Percentiles rank a stretch among this genome's conserved stretches.
phyloP scores from a whole-genome alignment of 139 green algal species.

The Bryopsis sp. region DNA sequence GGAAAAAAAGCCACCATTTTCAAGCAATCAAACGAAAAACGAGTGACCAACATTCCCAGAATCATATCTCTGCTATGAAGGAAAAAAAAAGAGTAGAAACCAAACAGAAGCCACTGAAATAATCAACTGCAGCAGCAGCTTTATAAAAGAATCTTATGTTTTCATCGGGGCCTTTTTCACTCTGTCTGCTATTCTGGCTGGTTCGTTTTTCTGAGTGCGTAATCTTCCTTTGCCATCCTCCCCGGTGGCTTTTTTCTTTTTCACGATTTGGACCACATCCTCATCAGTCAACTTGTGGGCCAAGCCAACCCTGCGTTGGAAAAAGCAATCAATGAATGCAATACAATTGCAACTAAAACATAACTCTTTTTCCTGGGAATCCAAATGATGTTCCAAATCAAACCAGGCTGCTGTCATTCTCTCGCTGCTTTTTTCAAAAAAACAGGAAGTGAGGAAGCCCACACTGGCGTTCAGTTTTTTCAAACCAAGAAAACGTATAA shows the following conservation, averaged over 20 bases:
- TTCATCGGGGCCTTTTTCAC: slow-evolving; percentile 96
- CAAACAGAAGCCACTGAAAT: no score
- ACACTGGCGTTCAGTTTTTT: not conserved
- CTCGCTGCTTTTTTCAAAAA: slow-evolving; percentile 42
- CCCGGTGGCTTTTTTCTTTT: slow-evolving; percentile 72
- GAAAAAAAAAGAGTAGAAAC: no score
- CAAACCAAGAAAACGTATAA: not conserved
- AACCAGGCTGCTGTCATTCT: slow-evolving; percentile 48
- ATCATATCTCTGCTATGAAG: no score
- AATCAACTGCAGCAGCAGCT: no score
- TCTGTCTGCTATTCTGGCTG: slow-evolving; percentile 75
- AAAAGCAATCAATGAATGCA: not conserved
- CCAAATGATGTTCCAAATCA: not conserved
- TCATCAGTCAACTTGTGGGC: slow-evolving; percentile 59
- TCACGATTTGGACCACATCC: slow-evolving; percentile 93
- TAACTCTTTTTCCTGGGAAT: no score
- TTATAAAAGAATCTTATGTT: no score
- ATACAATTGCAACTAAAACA: not conserved
- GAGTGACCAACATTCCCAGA: no score
- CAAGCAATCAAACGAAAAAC: slow-evolving; percentile 11
- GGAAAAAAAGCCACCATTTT: no score
- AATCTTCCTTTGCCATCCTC: slow-evolving; percentile 70
- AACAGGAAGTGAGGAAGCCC: slow-evolving; percentile 22
- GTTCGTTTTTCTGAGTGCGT: slow-evolving; percentile 54
- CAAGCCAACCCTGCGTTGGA: slow-evolving; percentile 24